Conservation (phyloP, 2,329 filamentous ascomycete species). For the Biscogniauxia sp. region DNA sequence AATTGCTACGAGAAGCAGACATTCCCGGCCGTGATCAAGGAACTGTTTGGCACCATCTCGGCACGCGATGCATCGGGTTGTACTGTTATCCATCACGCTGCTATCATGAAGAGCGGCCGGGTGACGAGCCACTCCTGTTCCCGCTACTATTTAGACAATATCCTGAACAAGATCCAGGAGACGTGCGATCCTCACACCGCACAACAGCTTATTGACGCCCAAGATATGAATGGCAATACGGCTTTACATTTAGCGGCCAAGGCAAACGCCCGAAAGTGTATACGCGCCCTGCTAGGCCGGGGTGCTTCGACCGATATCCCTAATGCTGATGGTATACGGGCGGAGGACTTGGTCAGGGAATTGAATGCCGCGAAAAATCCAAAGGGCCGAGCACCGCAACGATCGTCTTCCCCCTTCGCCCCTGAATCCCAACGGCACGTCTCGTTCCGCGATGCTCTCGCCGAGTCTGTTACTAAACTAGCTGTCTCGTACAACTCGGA, state of each 20-base stretch:
- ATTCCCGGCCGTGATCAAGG: conserved; percentile 79
- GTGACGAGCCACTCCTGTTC: conserved; percentile 82
- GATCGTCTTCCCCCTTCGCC: conserved; percentile 73
- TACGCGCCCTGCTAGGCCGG: conserved; percentile 73
- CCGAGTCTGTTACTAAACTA: conserved; percentile 42
- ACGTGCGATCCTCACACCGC: conserved; percentile 73
- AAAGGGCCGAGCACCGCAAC: conserved; percentile 64
- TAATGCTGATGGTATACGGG: conserved; percentile 78
- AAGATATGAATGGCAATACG: conserved; percentile 86
- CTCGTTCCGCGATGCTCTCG: conserved; percentile 50
- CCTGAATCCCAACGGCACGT: conserved; percentile 58
- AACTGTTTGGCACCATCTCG: conserved; percentile 79
- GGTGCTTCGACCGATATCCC: conserved; percentile 80
- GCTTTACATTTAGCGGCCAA: conserved; percentile 74
- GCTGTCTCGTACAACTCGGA: conserved; percentile 53
- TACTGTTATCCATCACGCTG: conserved; percentile 93
- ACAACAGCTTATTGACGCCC: conserved; percentile 73
- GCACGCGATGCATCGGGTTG: conserved; percentile 76
- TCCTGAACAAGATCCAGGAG: conserved; percentile 83
- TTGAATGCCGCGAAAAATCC: conserved; percentile 64
- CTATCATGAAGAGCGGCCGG: conserved; percentile 79
- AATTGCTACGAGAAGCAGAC: conserved; percentile 95
- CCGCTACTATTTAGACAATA: conserved; percentile 88
- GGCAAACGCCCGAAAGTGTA: conserved; percentile 84
- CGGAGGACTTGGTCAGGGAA: conserved; percentile 78